Base-by-base conservation (phyloP, 345 rosid genomes). In the Turnera subulata region DNA sequence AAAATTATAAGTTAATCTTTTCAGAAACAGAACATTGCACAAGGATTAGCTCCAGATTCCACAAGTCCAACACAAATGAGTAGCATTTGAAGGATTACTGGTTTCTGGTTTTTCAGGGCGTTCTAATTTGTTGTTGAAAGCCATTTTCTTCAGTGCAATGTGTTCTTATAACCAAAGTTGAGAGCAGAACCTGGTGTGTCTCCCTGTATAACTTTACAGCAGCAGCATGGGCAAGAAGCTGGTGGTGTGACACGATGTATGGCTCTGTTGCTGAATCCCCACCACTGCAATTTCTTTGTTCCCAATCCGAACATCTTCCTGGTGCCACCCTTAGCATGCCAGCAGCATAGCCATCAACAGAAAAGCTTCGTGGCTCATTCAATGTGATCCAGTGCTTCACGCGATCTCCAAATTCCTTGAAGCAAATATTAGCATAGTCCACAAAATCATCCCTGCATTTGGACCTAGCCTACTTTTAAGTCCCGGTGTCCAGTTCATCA, bases 261-360 rank as follows among this genome's bases (percentile, higher is more conserved):
- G 82, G 85, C 55, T 80, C 76, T 0, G 78, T 75, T 2, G 69
- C 74, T 1, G 82, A 77, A 42, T 80, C 53, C 0, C 85, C 80
- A 0, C 26, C 37, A 0, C 59, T 59, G 63, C 86, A 83, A 16
- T 68, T 77, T 2, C 75, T 66, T 8, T 29, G 4, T 0, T 46
- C 23, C 16, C 66, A 79, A 20, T 54, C 53, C 0, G 88, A 79
- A 53, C 88, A 82, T 55, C 79, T 73, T 20, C 82, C 88, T 0
- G 84, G 88, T 3, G 88, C 74, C 1, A n/a, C 2, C n/a, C 8
- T 29, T 29, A 29, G 35, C 0, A 12, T 14, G 5, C 86, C 83
- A 0, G 4, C 6, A 8, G 29, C 43, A 21, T 77, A 79, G 8
- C 80, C 79, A 29, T 9, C 9, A 1, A 6, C 8, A 33, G 64